phyloP scores from a whole-genome alignment of 768 basidiomycete species.

The Gymnopilus junonius region DNA sequence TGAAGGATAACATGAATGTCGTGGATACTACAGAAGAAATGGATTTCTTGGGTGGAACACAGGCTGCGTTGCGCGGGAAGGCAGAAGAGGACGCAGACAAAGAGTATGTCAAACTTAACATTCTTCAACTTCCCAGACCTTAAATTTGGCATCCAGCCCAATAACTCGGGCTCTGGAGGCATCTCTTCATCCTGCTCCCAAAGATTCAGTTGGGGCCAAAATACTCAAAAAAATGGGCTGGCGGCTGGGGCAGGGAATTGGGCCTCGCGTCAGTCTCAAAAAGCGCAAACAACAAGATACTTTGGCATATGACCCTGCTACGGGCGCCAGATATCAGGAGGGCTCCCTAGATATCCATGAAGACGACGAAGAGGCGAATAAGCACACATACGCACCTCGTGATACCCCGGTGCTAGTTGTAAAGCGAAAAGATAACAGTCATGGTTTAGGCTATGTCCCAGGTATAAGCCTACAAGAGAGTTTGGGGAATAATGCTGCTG shows the following conservation, averaged over 20 bases:
- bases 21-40: conserved; percentile 83
- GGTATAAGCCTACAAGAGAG: conserved; percentile 65
- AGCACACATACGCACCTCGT: conserved; percentile 85
- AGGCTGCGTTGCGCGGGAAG: conserved; percentile 43
- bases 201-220: conserved; percentile 81
- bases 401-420: conserved; percentile 72
- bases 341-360: conserved; percentile 47
- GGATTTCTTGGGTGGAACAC: conserved; percentile 64
- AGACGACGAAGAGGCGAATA: conserved; percentile 80
- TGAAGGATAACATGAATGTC: conserved; percentile 72
- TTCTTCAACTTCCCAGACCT: neutral
- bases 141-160: conserved; percentile 44
- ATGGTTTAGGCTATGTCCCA: conserved; percentile 84
- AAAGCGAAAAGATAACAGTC: conserved; percentile 71
- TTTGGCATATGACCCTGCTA: conserved; percentile 42
- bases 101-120: conserved; percentile 55
- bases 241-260: conserved; percentile 91
- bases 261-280: conserved; percentile 81
- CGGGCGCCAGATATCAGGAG: conserved; percentile 31
- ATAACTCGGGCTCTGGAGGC: conserved; percentile 64
- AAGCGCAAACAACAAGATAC: conserved; percentile 76
- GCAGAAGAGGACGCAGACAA: conserved; percentile 46
- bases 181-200: conserved; percentile 72
- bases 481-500: conserved; percentile 43
- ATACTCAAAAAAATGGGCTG: conserved; percentile 97